Conservation (phyloP, 768 basidiomycete genomes). For the Boletus eberwhitei region DNA sequence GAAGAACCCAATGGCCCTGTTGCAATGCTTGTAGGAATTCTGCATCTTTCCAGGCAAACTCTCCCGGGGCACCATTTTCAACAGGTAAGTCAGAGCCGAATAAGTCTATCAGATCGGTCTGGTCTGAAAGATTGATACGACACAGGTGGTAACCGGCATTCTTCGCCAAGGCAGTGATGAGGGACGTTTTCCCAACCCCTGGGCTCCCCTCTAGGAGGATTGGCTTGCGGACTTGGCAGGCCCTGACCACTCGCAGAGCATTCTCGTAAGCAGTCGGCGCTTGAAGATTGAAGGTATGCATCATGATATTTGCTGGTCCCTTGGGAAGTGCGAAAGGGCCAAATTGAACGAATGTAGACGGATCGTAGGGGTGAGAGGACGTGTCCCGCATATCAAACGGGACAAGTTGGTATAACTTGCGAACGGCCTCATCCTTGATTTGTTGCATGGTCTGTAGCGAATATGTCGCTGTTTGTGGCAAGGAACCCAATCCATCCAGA, state of each 20-base stretch:
- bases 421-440: constrained; percentile 58
- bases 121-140: constrained; percentile 96
- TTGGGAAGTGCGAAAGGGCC: constrained; percentile 71
- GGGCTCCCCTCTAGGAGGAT: constrained; percentile 97
- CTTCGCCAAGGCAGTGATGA: constrained; percentile 83
- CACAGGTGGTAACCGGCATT: constrained; percentile 74
- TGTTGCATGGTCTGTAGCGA: constrained; percentile 54
- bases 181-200: constrained; percentile 96
- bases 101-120: constrained; percentile 93
- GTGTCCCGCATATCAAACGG: constrained; percentile 38
- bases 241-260: constrained; percentile 82
- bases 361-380: constrained; percentile 30
- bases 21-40: constrained; percentile 93
- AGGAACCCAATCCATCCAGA: constrained; percentile 81
- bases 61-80: constrained; percentile 85
- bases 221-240: constrained; percentile 86
- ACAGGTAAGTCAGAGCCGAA: constrained; percentile 96
- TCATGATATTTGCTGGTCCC: constrained; percentile 42
- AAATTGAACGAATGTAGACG: constrained; percentile 46
- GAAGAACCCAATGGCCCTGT: constrained; percentile 94
- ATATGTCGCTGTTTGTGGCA: constrained; percentile 68
- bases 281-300: constrained; percentile 67
- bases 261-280: constrained; percentile 90
- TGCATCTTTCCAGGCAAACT: constrained; percentile 97
- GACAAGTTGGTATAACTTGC: constrained; percentile 53